Conservation (phyloP, 202 grass and related monocot genomes). For the Panicum hallii region DNA sequence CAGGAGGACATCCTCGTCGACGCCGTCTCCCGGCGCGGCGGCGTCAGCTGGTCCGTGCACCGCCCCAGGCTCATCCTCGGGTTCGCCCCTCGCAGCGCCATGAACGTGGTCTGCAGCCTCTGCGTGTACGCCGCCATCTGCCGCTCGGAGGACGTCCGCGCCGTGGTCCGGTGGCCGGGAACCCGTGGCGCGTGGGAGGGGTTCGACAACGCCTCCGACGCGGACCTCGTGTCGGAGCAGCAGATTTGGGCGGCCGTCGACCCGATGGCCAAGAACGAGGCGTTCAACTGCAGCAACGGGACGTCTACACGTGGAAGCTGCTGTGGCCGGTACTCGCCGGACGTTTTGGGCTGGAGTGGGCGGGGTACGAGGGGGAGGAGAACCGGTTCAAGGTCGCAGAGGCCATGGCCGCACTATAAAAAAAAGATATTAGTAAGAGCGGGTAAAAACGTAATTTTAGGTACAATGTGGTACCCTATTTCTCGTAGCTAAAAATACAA, state of each 20-base stretch:
- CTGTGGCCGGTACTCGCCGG: constrained; percentile 75
- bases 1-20: constrained; percentile 68
- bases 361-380: constrained; percentile 71
- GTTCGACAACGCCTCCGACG: constrained; percentile 67
- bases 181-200: constrained; percentile 52
- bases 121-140: constrained; percentile 85
- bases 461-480: too few species aligned
- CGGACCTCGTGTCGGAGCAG: constrained; percentile 77
- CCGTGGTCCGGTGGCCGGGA: constrained; percentile 61
- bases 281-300: constrained; percentile 92
- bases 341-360: constrained; percentile 64
- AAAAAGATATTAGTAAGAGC: too few species aligned
- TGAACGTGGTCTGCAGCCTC: constrained; percentile 69
- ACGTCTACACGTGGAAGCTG: constrained; percentile 77
- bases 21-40: too few species aligned
- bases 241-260: constrained; percentile 82
- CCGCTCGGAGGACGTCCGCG: constrained; percentile 54
- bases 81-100: constrained; percentile 65
- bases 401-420: too few species aligned
- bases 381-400: too few species aligned
- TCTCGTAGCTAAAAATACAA: too few species aligned
- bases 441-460: too few species aligned
- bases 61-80: constrained; percentile 68
- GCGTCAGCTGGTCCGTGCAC: constrained; percentile 80
- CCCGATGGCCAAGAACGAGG: constrained; percentile 74